phyloP scores from a whole-genome alignment of 2,329 filamentous ascomycete genomes.

The Diplocarpon rosae region DNA sequence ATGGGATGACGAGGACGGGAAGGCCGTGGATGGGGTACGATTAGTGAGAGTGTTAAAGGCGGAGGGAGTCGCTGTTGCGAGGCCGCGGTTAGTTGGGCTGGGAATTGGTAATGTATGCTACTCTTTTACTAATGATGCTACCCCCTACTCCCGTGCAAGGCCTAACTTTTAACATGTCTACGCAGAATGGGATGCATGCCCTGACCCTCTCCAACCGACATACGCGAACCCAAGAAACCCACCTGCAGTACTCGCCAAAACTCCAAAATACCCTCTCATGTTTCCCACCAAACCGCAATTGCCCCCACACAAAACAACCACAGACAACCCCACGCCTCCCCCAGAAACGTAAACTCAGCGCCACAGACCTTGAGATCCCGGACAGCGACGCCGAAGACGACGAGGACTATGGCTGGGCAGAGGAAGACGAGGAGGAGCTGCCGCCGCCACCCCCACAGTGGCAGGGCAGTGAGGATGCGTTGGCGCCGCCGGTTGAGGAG shows the following conservation, averaged over 20 bases:
- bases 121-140: background rate
- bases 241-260: no score
- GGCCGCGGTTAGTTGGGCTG: constrained; percentile 19
- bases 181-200: background rate
- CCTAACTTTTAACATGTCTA: background rate
- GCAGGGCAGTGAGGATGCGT: constrained; percentile 55
- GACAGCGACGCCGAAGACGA: constrained; percentile 50
- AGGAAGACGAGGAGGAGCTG: constrained; percentile 51
- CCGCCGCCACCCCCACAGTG: constrained; percentile 52
- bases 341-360: constrained; percentile 53
- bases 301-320: background rate
- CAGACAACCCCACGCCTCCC: constrained; percentile 22
- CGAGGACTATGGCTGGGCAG: constrained; percentile 64
- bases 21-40: constrained; percentile 43
- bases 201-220: background rate
- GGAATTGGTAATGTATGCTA: constrained; percentile 18
- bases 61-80: constrained; percentile 34
- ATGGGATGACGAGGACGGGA: constrained; percentile 32
- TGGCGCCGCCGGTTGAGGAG: constrained; percentile 30
- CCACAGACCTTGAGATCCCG: constrained; percentile 47
- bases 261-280: background rate
- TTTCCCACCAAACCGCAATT: background rate
- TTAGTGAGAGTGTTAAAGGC: constrained; percentile 56
- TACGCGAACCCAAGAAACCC: background rate
- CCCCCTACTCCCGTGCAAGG: background rate